phyloP scores from a whole-genome alignment of 352 stramenopile species.

The Globisporangium polare region DNA sequence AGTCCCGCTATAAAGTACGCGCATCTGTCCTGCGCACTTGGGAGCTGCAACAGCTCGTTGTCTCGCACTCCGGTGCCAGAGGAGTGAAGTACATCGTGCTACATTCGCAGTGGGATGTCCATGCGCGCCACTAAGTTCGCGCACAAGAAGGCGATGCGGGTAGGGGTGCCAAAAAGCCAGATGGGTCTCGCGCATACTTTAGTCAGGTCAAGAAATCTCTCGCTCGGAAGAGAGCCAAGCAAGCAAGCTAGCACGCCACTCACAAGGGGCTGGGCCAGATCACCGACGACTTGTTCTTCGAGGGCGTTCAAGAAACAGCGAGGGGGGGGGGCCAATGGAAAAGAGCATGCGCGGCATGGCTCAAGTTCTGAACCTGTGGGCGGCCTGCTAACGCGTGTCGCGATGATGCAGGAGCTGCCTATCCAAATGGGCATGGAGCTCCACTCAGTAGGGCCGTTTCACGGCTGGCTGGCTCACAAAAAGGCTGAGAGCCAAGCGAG shows the following conservation, averaged over 20 bases:
- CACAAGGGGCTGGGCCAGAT: not conserved
- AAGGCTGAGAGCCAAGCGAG: no score
- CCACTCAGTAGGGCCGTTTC: not conserved
- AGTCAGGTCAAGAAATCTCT: slow-evolving; percentile 6
- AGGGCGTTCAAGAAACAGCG: not conserved
- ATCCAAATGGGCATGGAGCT: not conserved
- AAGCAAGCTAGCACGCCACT: slow-evolving; percentile 6
- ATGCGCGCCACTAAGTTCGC: not conserved
- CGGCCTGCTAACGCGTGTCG: not conserved
- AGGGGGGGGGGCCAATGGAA: not conserved
- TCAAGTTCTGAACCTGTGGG: not conserved
- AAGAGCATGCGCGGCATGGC: not conserved
- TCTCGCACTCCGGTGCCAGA: not conserved
- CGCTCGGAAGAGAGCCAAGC: not conserved
- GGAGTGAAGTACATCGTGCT: not conserved
- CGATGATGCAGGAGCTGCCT: not conserved
- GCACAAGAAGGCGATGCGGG: not conserved
- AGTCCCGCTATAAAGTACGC: not conserved
- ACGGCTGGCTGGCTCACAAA: not conserved
- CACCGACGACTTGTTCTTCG: not conserved
- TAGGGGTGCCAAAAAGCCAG: slow-evolving; percentile 5
- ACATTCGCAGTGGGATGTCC: not conserved
- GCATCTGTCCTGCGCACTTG: not conserved
- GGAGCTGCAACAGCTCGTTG: not conserved
- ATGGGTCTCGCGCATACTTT: slow-evolving; percentile 1